A percentile compares a stretch with the other conserved stretches of the same genome.
Evolutionary conservation across 1,139 yeast genomes (phyloP).

Genomic region (Scheffersomyces insectosa): DNA sequence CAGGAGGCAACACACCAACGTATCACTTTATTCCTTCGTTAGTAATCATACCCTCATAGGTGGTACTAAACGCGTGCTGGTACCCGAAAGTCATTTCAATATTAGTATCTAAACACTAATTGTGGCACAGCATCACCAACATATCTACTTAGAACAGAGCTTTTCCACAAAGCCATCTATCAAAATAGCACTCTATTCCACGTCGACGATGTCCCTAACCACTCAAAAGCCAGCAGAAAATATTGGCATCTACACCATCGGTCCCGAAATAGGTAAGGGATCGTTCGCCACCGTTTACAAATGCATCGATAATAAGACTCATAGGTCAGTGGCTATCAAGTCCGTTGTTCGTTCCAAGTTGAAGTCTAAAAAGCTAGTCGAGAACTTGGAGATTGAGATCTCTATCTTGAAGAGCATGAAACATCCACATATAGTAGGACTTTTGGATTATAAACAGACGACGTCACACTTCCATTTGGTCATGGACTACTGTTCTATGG

Average conservation of each 20-base stretch:
- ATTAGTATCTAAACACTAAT: no score
- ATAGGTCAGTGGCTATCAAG: conserved; percentile 78
- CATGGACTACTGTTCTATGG: conserved; percentile 97
- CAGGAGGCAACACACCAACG: no score
- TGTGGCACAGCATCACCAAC: no score
- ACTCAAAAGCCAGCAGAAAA: conserved; percentile 7
- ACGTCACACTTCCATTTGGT: conserved; percentile 79
- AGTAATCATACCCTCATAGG: no score
- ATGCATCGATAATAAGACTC: conserved; percentile 44
- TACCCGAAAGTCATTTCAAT: no score
- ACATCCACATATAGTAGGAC: conserved; percentile 90
- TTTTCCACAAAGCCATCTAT: no score
- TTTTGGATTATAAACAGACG: conserved; percentile 81
- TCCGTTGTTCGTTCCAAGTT: conserved; percentile 81
- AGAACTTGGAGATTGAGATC: conserved; percentile 89
- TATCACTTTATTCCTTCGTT: no score
- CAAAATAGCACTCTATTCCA: no score
- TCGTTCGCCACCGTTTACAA: conserved; percentile 91
- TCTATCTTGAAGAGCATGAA: conserved; percentile 79
- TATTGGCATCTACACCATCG: conserved; percentile 53
- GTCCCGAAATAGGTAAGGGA: conserved; percentile 87
- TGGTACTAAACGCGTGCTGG: no score
- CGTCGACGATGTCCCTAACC: no score
- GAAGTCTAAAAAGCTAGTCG: conserved; percentile 81
- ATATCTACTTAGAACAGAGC: no score